Evolutionary conservation across 768 basidiomycete genomes (phyloP).

Genomic region (Tricholoma furcatifolium): DNA sequence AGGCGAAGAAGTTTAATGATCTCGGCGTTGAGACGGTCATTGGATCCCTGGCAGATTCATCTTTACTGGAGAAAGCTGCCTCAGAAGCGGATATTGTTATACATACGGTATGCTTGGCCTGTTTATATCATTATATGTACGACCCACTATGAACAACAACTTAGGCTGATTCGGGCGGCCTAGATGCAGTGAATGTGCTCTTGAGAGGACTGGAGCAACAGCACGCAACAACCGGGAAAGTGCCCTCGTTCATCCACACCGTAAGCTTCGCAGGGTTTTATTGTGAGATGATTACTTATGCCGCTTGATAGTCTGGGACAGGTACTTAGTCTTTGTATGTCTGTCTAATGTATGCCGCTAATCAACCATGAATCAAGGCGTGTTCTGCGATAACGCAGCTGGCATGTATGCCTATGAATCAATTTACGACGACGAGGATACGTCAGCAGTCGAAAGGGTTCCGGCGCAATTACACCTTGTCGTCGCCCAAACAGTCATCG

Average conservation of each 20-base stretch:
- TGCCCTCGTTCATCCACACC: slow-evolving; percentile 56
- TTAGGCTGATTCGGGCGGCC: slow-evolving; percentile 41
- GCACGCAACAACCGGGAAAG: slow-evolving; percentile 35
- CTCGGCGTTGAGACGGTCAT: slow-evolving; percentile 34
- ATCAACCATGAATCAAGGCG: slow-evolving; percentile 21
- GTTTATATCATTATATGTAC: background rate
- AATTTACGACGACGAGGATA: slow-evolving; percentile 48
- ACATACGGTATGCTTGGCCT: slow-evolving; percentile 1
- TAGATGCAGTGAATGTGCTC: slow-evolving; percentile 40
- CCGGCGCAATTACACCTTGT: slow-evolving; percentile 43
- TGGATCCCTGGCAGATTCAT: slow-evolving; percentile 43
- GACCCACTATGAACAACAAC: too few relatives aligned
- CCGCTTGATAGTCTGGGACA: background rate
- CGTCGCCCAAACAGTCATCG: slow-evolving; percentile 44
- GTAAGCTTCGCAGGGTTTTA: slow-evolving; percentile 25
- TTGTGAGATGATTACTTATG: too few relatives aligned
- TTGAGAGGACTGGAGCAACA: slow-evolving; percentile 51
- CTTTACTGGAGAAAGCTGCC: slow-evolving; percentile 38
- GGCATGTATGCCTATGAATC: slow-evolving; percentile 36
- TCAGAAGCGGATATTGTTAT: slow-evolving; percentile 37
- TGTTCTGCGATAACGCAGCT: slow-evolving; percentile 39
- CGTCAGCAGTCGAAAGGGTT: slow-evolving; percentile 40
- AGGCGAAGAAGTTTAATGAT: slow-evolving; percentile 37
- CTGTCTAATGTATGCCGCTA: background rate
- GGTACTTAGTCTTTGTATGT: background rate